These are phyloP conservation scores for Myriosclerotinia scirpicola DNA, from an alignment of 2,329 filamentous ascomycete genomes.

Conservation along the genomic window DNA sequence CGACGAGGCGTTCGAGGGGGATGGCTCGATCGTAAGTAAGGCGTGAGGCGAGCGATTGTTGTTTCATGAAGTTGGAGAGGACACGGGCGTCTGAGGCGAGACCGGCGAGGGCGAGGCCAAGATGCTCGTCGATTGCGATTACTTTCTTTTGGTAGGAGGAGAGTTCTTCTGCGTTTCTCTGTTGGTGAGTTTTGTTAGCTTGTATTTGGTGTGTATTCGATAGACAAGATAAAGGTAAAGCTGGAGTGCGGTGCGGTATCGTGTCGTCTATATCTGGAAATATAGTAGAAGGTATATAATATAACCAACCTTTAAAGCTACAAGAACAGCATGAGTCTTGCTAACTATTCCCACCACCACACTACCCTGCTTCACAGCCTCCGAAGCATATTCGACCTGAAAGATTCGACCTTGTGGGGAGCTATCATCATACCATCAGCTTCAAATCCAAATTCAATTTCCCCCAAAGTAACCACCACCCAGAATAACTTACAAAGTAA, in stretches of 20 bases:
- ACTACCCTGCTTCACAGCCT: slow-evolving; percentile 98
- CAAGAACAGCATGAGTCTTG: slow-evolving; percentile 96
- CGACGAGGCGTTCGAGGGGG: slow-evolving; percentile 83
- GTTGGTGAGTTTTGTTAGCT: slow-evolving; percentile 1
- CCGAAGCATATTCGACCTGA: slow-evolving; percentile 98
- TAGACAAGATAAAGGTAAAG: too few relatives aligned
- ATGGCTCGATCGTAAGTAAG: slow-evolving; percentile 95
- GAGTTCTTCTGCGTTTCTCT: slow-evolving; percentile 98
- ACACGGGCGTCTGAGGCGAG: slow-evolving; percentile 97
- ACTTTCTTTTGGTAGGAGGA: slow-evolving; percentile 99
- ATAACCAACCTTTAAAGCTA: slow-evolving; percentile 81
- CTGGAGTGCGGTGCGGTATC: background rate
- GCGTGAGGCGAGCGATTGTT: slow-evolving; percentile 93
- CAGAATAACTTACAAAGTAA: slow-evolving; percentile 81
- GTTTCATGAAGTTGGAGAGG: slow-evolving; percentile 99
- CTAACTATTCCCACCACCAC: slow-evolving; percentile 95
- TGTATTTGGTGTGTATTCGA: background rate
- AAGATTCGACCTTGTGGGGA: slow-evolving; percentile 99
- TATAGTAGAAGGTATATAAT: background rate
- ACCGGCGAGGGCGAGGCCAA: slow-evolving; percentile 92
- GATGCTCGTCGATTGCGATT: slow-evolving; percentile 93
- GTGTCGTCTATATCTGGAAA: background rate
- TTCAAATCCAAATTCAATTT: slow-evolving; percentile 12
- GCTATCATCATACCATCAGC: slow-evolving; percentile 52
- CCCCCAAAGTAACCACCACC: background rate